Base-by-base conservation (phyloP, 2,329 filamentous ascomycete species). In the Geosmithia morbida region DNA sequence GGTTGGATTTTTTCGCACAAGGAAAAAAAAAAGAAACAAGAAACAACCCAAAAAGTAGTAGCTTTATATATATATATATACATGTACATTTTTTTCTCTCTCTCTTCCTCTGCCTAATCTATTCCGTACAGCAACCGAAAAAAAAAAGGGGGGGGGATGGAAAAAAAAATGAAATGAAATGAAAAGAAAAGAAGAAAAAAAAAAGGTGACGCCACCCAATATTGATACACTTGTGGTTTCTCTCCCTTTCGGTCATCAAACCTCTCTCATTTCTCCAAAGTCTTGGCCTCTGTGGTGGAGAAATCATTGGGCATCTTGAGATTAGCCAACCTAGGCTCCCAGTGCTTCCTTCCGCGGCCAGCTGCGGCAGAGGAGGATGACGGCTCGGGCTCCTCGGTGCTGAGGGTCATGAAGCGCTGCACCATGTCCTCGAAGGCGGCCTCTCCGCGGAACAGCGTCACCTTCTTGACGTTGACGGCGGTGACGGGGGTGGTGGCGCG, bases 381-480 rank as follows among this genome's bases (percentile, higher is more conserved):
- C 39, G 13, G 18, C 13, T 20, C 11, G 26, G 33, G 41, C n/a
- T 47, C 46, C 52, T 52, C 48, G 19, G 54, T 51, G 43, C 54
- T 49, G 41, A 64, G 48, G 7, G 50, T 42, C 56, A 65, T 56
- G 49, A 69, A 67, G 45, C 56, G 59, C 53, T 66, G 56, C 7
- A 83, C 77, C 73, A 83, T 74, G 13, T 68, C 59, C 57, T 92
- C 82, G 54, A 97, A 74, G 26, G 76, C 77, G 48, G 72, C 64
- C 56, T 83, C 68, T 37, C 87, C 87, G 52, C 76, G 66, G 51
- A 88, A 75, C 67, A 78, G 94, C 49, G 87, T 92, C 47, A 94
- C 87, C 67, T 97, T 97, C 53, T 73, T 70, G 43, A 90, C 74
- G 67, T 97, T 97, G 59, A 76, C 72, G 48, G 71, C 68, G 33